Evolutionary conservation across 1,284 basidiomycete species (phyloP).

Genomic region (Naganishia cerealis): DNA sequence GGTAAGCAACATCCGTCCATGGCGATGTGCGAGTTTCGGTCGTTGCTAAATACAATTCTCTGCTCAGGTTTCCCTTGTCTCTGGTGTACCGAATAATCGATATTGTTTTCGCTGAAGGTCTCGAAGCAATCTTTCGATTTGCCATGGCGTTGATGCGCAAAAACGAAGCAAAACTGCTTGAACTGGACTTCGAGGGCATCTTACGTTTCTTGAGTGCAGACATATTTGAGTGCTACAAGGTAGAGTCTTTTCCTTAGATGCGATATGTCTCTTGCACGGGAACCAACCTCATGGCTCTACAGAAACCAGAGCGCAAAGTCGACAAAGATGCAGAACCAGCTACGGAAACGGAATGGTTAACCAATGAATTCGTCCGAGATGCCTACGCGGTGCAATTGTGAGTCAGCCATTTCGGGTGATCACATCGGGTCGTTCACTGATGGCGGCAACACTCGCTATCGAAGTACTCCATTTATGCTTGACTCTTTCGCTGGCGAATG

Average conservation of each 20-base stretch:
- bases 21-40: neutral
- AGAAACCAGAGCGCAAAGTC: conserved; percentile 3
- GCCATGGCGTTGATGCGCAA: conserved; percentile 81
- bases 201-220: conserved; percentile 74
- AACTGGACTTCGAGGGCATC: conserved; percentile 84
- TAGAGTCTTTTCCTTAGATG: conserved; percentile 40
- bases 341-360: conserved; percentile 60
- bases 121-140: conserved; percentile 95
- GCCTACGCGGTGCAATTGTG: conserved; percentile 74
- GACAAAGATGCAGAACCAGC: conserved; percentile 24
- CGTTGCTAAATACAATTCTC: neutral
- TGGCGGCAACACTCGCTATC: neutral
- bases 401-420: conserved; percentile 31
- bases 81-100: conserved; percentile 89
- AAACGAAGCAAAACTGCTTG: conserved; percentile 76
- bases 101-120: conserved; percentile 85
- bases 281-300: conserved; percentile 41
- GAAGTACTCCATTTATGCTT: conserved; percentile 78
- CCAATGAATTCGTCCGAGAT: conserved; percentile 80
- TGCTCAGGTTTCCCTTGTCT: conserved; percentile 81
- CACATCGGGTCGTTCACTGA: neutral
- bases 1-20: conserved; percentile 57
- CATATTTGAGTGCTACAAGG: conserved; percentile 79
- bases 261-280: conserved; percentile 19
- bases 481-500: conserved; percentile 86